A percentile compares a stretch with the other conserved stretches of the same genome.
Evolutionary conservation across 768 basidiomycete species (phyloP).

Genomic region (Boletellus sp.): DNA sequence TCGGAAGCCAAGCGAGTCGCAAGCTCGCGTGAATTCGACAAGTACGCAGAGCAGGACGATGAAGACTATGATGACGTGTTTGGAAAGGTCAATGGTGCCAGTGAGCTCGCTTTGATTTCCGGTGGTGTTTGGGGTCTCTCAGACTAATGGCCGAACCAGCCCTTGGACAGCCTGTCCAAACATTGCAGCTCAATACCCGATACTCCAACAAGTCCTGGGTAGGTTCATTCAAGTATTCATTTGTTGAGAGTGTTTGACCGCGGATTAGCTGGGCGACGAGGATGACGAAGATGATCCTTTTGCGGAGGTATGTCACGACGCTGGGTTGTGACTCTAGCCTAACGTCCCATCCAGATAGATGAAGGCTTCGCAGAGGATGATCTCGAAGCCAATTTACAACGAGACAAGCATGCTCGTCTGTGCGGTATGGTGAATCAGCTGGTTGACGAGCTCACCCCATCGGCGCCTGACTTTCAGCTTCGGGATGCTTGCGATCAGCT

Average conservation of each 20-base stretch:
- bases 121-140: neutral
- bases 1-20: slow-evolving; percentile 55
- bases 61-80: slow-evolving; percentile 97
- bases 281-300: slow-evolving; percentile 96
- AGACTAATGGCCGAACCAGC: slow-evolving; percentile 33
- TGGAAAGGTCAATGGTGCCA: slow-evolving; percentile 64
- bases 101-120: slow-evolving; percentile 41
- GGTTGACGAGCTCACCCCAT: slow-evolving; percentile 81
- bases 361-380: slow-evolving; percentile 92
- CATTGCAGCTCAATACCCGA: slow-evolving; percentile 80
- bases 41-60: slow-evolving; percentile 84
- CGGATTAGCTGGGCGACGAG: slow-evolving; percentile 67
- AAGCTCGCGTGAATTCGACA: slow-evolving; percentile 66
- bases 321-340: slow-evolving; percentile 3
- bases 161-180: slow-evolving; percentile 60
- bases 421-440: slow-evolving; percentile 78
- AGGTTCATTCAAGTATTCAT: slow-evolving; percentile 14
- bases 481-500: slow-evolving; percentile 85
- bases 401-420: slow-evolving; percentile 90
- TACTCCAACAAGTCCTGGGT: slow-evolving; percentile 92
- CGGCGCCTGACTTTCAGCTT: slow-evolving; percentile 77
- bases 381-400: slow-evolving; percentile 84
- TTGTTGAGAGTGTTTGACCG: neutral
- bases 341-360: slow-evolving; percentile 58
- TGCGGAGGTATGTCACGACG: slow-evolving; percentile 59